Evolutionary conservation across 345 rosid species (phyloP), one percentile per base, ranked within the genome.

Genomic region (Linum tenue): DNA sequence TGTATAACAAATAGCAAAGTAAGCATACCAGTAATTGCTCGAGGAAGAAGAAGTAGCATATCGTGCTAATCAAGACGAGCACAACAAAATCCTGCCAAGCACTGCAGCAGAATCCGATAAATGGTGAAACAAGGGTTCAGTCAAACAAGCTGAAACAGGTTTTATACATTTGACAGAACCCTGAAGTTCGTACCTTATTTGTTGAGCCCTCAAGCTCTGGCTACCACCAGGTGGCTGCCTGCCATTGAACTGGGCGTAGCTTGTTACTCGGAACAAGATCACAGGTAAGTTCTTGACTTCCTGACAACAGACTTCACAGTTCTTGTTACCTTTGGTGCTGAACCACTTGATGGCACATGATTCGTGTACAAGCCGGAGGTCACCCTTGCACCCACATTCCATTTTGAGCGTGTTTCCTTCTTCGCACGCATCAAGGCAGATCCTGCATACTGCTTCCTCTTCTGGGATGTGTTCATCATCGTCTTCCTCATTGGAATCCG

Each of bases 371-470:
- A 92, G 97, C 62, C 83, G 82, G 39, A 92, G 97, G 63, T 72
- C 96, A 22, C 98, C 98, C 79, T 86, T 92, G 84, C 98, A 92
- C 65, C 94, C 82, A 82, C 98, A 92, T 75, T 90, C 98, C 98
- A 86, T 86, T 83, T 92, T 92, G 67, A 92, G 84, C 5, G 94
- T 92, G 78, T 88, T 92, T 56, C 80, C 87, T 79, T 90, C 98
- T 63, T 88, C 81, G 43, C 97, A 92, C 56, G 57, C 83, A 61
- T 90, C 98, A 17, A 85, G 78, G 76, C 97, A 92, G 64, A 92
- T 92, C 81, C 97, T 80, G 78, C 98, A 90, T 56, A 85, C 84
- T 3, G 98, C 98, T 74, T 92, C 97, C 78, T 92, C 98, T 82
- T 92, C 98, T 12, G 94, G 91, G 65, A 92, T 92, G 76, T 92